Evolutionary conservation across 2,329 filamentous ascomycete genomes (phyloP), one percentile per base, ranked within the genome.

Genomic region (Botrytis deweyae): DNA sequence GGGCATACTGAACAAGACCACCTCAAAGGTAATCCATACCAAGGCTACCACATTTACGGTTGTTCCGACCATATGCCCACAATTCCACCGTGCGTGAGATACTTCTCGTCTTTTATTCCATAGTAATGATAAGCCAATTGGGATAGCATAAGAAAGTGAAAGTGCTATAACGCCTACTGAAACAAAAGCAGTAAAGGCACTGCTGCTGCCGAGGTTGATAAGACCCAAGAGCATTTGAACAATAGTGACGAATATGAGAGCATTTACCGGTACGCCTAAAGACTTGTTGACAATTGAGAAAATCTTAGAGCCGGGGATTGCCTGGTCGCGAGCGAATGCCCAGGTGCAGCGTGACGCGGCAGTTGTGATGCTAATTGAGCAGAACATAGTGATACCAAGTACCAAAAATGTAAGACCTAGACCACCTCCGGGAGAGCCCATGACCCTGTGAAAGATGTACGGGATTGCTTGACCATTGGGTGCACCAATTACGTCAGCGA

Each of bases 111-210:
- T 88, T 12, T 91, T 87, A 12, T 92, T 90, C 6, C 90, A 88
- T 2, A 92, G 80, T 61, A 92, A 81, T 55, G 94, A 93, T 77
- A 94, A 89, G 0, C 87, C 85, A 65, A 93, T 88, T 0, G 92
- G 93, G 58, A 95, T 92, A 9, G 88, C 92, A 77, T 95, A 95
- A 3, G 90, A 91, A 8, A 94, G 83, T 10, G 91, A 89, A 0
- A 95, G 85, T 1, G 91, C 88, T 12, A 94, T 91, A 0, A 94
- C 92, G 0, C 90, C 91, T 0, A 91, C 88, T 0, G 90, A 89
- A 1, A 92, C 86, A 77, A 93, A 92, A 22, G 91, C 91, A 61
- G 91, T 92, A 82, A 93, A 93, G 0, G 91, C 91, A 74, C 87
- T 88, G 67, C 82, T 84, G 3, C 90, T 92, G 0, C 90, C 91